phyloP scores from a whole-genome alignment of 108 stramenopile species.

The Fragilaria crotonensis region DNA sequence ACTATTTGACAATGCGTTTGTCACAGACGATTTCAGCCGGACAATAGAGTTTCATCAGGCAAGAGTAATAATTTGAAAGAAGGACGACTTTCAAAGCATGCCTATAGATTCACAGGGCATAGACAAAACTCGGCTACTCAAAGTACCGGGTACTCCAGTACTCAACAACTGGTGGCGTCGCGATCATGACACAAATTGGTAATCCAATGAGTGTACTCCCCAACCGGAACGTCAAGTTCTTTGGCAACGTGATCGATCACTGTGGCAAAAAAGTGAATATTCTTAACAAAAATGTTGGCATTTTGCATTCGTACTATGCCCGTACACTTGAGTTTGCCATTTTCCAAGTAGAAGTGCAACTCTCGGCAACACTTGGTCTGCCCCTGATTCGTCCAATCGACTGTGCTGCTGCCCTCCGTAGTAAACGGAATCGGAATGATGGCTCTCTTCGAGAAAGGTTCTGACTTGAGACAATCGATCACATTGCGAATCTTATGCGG shows the following conservation, averaged over 20 bases:
- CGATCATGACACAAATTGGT: conserved; percentile 42
- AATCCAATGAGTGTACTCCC: conserved; percentile 53
- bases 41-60: no score
- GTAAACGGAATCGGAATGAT: conserved; percentile 51
- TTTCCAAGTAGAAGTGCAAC: conserved; percentile 52
- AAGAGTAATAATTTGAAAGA: no score
- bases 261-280: conserved; percentile 58
- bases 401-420: conserved; percentile 14
- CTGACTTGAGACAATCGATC: conserved; percentile 44
- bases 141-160: background rate
- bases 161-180: conserved; percentile 24
- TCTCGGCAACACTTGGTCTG: conserved; percentile 59
- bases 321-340: conserved; percentile 44
- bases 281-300: conserved; percentile 54
- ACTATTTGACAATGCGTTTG: conserved; percentile 27
- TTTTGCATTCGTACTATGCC: conserved; percentile 54
- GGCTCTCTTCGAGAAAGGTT: conserved; percentile 45
- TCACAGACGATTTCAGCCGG: conserved; percentile 14
- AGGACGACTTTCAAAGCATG: no score
- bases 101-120: no score
- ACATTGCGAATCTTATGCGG: conserved; percentile 43
- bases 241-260: conserved; percentile 40
- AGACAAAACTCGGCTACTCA: no score
- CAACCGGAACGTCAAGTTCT: conserved; percentile 35
- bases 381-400: conserved; percentile 51